phyloP scores from a whole-genome alignment of 805 yeast genomes.

The Metschnikowia kunwiensis region DNA sequence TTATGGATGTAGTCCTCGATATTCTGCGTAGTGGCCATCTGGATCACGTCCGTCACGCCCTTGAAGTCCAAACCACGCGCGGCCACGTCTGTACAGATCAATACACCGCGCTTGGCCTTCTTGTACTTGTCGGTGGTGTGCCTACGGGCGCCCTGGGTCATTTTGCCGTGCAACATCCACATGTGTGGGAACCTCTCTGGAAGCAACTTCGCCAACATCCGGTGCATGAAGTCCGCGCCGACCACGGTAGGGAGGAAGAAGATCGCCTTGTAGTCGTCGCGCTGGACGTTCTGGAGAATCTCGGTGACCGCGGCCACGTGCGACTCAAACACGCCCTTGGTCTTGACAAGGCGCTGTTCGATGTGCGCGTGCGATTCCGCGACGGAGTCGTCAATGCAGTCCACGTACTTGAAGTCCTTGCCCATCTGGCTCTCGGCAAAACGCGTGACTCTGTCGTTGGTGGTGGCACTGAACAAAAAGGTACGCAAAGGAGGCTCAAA shows the following conservation, averaged over 20 bases:
- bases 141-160: constrained; percentile 68
- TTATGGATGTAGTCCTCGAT: constrained; percentile 84
- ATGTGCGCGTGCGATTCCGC: constrained; percentile 77
- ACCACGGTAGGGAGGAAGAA: constrained; percentile 78
- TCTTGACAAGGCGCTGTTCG: constrained; percentile 58
- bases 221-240: constrained; percentile 57
- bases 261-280: constrained; percentile 64
- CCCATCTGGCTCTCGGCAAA: constrained; percentile 64
- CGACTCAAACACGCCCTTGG: constrained; percentile 55
- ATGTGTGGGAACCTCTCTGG: constrained; percentile 6
- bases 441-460: constrained; percentile 60
- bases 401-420: constrained; percentile 53
- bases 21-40: constrained; percentile 72
- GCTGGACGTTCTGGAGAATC: constrained; percentile 33
- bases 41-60: constrained; percentile 79
- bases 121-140: constrained; percentile 55
- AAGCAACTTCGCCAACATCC: constrained; percentile 29
- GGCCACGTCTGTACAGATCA: constrained; percentile 88
- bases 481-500: constrained; percentile 48
- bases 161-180: constrained; percentile 63
- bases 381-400: constrained; percentile 71
- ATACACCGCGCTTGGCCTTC: constrained; percentile 43
- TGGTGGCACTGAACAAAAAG: constrained; percentile 84
- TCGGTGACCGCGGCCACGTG: constrained; percentile 56
- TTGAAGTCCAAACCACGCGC: constrained; percentile 98